Base-by-base conservation (phyloP, 164 flowering plant species). In the Pachysandra terminalis region DNA sequence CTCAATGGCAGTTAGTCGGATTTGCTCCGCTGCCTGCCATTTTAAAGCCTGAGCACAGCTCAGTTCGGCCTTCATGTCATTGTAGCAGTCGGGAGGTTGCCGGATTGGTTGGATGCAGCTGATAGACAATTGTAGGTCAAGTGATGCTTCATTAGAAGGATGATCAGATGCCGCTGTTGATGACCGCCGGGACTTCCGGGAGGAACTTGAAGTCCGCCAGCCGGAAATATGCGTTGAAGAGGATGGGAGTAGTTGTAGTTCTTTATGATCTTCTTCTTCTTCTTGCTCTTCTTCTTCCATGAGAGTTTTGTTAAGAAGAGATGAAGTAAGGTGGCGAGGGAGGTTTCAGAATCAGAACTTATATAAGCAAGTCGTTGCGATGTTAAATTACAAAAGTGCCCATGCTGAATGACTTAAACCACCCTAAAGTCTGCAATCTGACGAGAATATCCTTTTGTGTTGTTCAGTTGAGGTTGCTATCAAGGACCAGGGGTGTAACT, bases 1-100 rank as follows among this genome's bases (percentile, higher is more conserved):
- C 71, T 94, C 98, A 59, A 85, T 75, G 0, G 92, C 84, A 5
- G 98, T 97, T 63, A 91, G 51, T 64, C 96, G 75, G 28, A 89
- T 84, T 67, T 94, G 96, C 84, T 94, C 98, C 10, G 88, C 83
- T 8, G 96, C 92, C 60, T 94, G 86, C 90, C 90, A 83, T 52
- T 85, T 90, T 74, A 94, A 23, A 5, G 89, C 84, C 77, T 87
- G 88, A 6, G 84, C 82, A 41, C 78, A 61, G 27, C 74, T 41
- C 40, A 65, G 16, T 59, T 77, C 75, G 6, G 59, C 37, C 69
- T 60, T 68, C 9, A 17, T 61, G 1, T 67, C 73, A 12, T 67
- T 57, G 49, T 60, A 61, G 0, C 62, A 65, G 25, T 60, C 61
- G 3, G 80, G 37, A 2, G 81, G 67, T 25, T 76, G 77, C 25